Percentiles rank a stretch among this genome's conserved stretches.
Conservation (phyloP, 805 yeast species). For the Ogataea chonburiensis region DNA sequence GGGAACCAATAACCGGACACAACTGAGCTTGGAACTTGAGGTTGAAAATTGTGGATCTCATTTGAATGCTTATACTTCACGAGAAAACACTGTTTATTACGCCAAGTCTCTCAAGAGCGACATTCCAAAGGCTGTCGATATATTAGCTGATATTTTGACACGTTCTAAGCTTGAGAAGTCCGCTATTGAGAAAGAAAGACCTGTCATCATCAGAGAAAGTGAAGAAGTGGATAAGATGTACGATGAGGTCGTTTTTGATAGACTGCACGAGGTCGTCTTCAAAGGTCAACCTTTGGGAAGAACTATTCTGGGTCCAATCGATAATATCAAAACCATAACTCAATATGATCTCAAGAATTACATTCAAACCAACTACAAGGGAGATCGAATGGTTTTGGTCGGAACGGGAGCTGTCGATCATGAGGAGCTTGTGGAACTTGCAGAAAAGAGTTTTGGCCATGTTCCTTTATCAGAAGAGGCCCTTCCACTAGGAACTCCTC, state of each 20-base stretch:
- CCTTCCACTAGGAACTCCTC: constrained; percentile 69
- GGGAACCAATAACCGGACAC: constrained; percentile 82
- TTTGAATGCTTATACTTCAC: constrained; percentile 95
- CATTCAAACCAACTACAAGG: constrained; percentile 83
- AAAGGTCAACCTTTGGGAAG: constrained; percentile 92
- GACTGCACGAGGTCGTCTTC: constrained; percentile 88
- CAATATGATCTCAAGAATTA: constrained; percentile 75
- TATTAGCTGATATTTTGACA: constrained; percentile 85
- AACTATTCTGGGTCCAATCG: constrained; percentile 93
- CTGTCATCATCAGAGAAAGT: constrained; percentile 92
- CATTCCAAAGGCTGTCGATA: constrained; percentile 82
- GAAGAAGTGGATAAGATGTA: constrained; percentile 98
- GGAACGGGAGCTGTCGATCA: constrained; percentile 96
- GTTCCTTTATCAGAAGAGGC: constrained; percentile 53
- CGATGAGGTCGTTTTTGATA: constrained; percentile 97
- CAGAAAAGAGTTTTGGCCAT: constrained; percentile 74
- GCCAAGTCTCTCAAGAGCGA: constrained; percentile 83
- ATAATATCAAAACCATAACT: constrained; percentile 77
- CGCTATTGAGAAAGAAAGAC: constrained; percentile 94
- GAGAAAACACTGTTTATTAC: constrained; percentile 96
- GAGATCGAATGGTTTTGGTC: constrained; percentile 97
- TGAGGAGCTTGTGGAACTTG: constrained; percentile 72
- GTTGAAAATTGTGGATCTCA: constrained; percentile 97
- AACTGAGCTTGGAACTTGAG: constrained; percentile 82
- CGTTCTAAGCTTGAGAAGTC: constrained; percentile 74